phyloP scores from a whole-genome alignment of 2,329 filamentous ascomycete genomes.

The Chrysoporthe austroafricana region DNA sequence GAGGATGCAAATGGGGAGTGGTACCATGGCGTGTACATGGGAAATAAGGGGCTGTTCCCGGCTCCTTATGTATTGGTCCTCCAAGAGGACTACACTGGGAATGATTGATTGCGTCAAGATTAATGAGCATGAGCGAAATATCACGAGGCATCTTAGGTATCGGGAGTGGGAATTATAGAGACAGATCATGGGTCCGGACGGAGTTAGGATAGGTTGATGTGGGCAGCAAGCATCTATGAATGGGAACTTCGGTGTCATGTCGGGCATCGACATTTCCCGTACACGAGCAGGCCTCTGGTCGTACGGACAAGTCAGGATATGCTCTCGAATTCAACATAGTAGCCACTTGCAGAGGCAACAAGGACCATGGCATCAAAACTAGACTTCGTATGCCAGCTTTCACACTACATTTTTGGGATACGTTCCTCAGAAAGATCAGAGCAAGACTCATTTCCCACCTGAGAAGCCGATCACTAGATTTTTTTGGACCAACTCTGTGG shows the following conservation, averaged over 20 bases:
- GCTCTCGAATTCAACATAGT: too few species aligned
- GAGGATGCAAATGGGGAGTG: slow-evolving; percentile 91
- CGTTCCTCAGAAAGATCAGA: too few species aligned
- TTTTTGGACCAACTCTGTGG: too few species aligned
- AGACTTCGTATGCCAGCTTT: too few species aligned
- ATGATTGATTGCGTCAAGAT: slow-evolving; percentile 10
- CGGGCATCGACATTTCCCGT: not conserved
- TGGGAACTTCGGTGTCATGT: not conserved
- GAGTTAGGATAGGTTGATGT: not conserved
- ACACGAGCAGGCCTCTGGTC: not conserved
- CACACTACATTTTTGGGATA: too few species aligned
- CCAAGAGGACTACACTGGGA: slow-evolving; percentile 15
- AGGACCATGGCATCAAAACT: too few species aligned
- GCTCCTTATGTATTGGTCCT: slow-evolving; percentile 70
- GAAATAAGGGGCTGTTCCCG: slow-evolving; percentile 78
- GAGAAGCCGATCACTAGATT: too few species aligned
- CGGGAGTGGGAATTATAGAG: not conserved
- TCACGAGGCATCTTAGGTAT: not conserved
- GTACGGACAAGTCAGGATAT: too few species aligned
- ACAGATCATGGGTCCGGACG: not conserved
- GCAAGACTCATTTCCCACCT: too few species aligned
- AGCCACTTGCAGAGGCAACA: too few species aligned
- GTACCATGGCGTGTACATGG: slow-evolving; percentile 87
- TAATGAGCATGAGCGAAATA: slow-evolving; percentile 21
- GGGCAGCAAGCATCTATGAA: not conserved